A percentile compares a stretch with the other conserved stretches of the same genome.
Evolutionary conservation across 2,329 filamentous ascomycete species (phyloP).

Genomic region (Arthrocladium fulminans): DNA sequence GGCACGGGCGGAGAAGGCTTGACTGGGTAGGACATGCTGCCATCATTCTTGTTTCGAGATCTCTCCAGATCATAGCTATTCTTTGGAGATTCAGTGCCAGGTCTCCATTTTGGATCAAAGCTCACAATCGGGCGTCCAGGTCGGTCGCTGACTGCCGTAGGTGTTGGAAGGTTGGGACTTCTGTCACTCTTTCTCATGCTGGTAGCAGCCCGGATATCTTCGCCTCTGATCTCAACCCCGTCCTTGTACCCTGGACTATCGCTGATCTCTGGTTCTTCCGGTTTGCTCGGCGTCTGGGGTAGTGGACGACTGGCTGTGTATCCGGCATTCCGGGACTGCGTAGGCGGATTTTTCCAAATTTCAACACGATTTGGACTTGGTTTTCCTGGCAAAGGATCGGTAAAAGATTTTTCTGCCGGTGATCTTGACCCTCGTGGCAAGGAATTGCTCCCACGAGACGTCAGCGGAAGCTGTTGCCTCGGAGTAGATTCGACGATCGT

Average conservation of each 20-base stretch:
- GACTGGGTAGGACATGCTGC: conserved; percentile 3
- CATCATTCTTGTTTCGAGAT: conserved; percentile 14
- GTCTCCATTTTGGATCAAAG: conserved; percentile 76
- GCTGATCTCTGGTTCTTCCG: conserved; percentile 31
- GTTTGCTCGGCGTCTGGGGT: conserved; percentile 21
- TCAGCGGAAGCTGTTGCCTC: conserved; percentile 39
- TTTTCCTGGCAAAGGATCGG: conserved; percentile 27
- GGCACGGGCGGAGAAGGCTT: conserved; percentile 3
- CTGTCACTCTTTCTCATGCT: conserved; percentile 81
- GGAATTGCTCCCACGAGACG: conserved; percentile 55
- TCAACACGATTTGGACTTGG: conserved; percentile 52
- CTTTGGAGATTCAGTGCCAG: conserved; percentile 29
- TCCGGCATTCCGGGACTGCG: conserved; percentile 68
- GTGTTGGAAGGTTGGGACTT: conserved; percentile 77
- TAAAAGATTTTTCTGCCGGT: conserved; percentile 33
- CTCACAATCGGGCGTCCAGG: conserved; percentile 93
- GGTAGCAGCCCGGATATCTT: conserved; percentile 84
- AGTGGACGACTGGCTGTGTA: conserved; percentile 60
- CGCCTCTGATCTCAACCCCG: conserved; percentile 71
- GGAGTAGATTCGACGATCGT: background rate
- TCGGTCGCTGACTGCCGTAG: conserved; percentile 81
- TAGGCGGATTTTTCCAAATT: conserved; percentile 75
- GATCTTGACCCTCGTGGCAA: conserved; percentile 40
- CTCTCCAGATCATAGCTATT: conserved; percentile 23
- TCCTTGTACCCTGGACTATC: conserved; percentile 55